Evolutionary conservation across 2,329 filamentous ascomycete species (phyloP).

Genomic region (Colletotrichum euphorbiae): DNA sequence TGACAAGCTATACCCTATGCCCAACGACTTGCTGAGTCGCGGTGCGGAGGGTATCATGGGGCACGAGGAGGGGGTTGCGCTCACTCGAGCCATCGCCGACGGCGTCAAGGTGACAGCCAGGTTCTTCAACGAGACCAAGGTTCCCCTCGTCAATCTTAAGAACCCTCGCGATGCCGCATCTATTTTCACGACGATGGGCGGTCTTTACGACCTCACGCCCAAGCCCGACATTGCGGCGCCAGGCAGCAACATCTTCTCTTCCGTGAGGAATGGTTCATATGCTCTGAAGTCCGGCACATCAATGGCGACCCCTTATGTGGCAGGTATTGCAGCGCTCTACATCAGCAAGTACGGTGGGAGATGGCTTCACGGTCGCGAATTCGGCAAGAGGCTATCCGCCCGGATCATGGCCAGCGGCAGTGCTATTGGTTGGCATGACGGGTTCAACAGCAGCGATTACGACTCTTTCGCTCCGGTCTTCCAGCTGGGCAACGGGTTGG

Average conservation of each 20-base stretch:
- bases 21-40: not conserved
- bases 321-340: slow-evolving; percentile 62
- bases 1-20: slow-evolving; percentile 28
- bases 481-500: slow-evolving; percentile 60
- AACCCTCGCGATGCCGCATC: slow-evolving; percentile 19
- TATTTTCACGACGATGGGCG: slow-evolving; percentile 63
- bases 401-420: slow-evolving; percentile 47
- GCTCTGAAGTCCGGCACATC: slow-evolving; percentile 64
- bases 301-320: slow-evolving; percentile 67
- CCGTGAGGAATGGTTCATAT: slow-evolving; percentile 57
- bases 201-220: slow-evolving; percentile 61
- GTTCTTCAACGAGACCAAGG: slow-evolving; percentile 12
- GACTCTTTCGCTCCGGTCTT: slow-evolving; percentile 47
- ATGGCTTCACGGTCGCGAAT: slow-evolving; percentile 49
- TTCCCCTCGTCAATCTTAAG: not conserved
- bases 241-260: slow-evolving; percentile 63
- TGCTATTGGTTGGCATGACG: slow-evolving; percentile 51
- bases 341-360: slow-evolving; percentile 57
- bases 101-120: slow-evolving; percentile 21
- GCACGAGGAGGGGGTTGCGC: not conserved
- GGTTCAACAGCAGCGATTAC: slow-evolving; percentile 39
- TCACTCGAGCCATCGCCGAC: slow-evolving; percentile 5
- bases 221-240: slow-evolving; percentile 64
- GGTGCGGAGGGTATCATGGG: slow-evolving; percentile 14
- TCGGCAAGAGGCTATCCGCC: slow-evolving; percentile 43